Evolutionary conservation across 202 grass and related monocot genomes (phyloP).

Genomic region (Hordeum pubiflorum): DNA sequence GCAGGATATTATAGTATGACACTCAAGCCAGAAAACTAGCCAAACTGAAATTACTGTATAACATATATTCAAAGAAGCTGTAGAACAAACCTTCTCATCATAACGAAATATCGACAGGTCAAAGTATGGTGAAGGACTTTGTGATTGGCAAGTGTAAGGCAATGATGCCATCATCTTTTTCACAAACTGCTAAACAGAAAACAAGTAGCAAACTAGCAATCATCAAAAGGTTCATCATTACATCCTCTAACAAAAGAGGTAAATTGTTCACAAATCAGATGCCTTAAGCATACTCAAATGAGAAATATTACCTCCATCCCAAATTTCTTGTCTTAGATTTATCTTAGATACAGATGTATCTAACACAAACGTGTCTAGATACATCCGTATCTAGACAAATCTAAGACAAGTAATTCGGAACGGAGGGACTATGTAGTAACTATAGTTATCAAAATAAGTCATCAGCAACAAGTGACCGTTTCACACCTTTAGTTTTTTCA

Average conservation of each 20-base stretch:
- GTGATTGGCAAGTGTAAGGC: constrained; percentile 87
- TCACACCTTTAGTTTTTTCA: not conserved
- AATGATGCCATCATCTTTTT: constrained; percentile 88
- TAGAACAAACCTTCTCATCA: constrained; percentile 79
- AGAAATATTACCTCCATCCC: not conserved
- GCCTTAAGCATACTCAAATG: not conserved
- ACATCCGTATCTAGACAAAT: too few relatives aligned
- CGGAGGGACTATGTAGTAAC: not conserved
- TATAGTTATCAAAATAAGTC: not conserved
- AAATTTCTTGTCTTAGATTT: too few relatives aligned
- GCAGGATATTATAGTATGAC: not conserved
- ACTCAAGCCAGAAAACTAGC: not conserved
- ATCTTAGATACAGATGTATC: too few relatives aligned
- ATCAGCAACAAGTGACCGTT: not conserved
- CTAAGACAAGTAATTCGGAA: too few relatives aligned
- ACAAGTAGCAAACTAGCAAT: not conserved
- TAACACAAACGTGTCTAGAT: too few relatives aligned
- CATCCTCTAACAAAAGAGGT: not conserved
- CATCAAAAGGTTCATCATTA: constrained; percentile 20
- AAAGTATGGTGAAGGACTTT: constrained; percentile 95
- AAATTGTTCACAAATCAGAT: not conserved
- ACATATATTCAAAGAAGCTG: not conserved
- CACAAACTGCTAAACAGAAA: constrained; percentile 54
- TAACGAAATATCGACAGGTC: constrained; percentile 93
- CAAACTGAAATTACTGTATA: not conserved